Evolutionary conservation across 2,329 filamentous ascomycete species (phyloP), one percentile per base, ranked within the genome.

Genomic region (Mycogone perniciosa): DNA sequence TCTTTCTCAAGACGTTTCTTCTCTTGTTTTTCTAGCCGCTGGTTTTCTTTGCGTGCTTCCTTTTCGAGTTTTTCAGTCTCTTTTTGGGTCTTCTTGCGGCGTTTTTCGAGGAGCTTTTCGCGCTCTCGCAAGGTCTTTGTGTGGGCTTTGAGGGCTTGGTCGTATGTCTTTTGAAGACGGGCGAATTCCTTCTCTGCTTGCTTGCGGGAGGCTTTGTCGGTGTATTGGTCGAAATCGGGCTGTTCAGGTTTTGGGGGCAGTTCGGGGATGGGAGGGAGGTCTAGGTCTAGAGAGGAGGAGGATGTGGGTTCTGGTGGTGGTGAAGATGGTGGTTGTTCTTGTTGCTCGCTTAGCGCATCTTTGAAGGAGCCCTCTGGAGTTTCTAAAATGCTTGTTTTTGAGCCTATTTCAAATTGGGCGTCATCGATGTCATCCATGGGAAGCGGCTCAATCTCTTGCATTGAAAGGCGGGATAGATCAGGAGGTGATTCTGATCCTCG

Each of bases 131-230:
- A 72, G 7, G 79, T 76, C 58, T 79, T 85, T 37, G 83, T 78
- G 34, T 81, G 81, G 53, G 83, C 77, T 65, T 87, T 88, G 54
- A 87, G 66, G 8, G 82, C 79, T 60, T 81, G 76, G 30, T 85
- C 77, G 62, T 89, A 86, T 7, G 74, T 73, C 61, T 88, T 88
- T 31, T 81, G 71, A 1, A 74, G 72, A 9, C 78, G 76, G 46
- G 80, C 79, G 50, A 82, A 75, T 59, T 89, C 84, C 51, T 84
- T 86, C 59, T 88, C 82, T 1, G 83, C 85, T 38, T 82, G 75
- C 59, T 86, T 88, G 7, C 81, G 79, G 30, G 80, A 72, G 6
- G 81, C 78, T 60, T 85, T 85, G 65, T 88, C 82, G 2, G 76
- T 69, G 62, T 81, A 84, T 43, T 74, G 68, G 41, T 73, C 71